A percentile compares a stretch with the other conserved stretches of the same genome.
Conservation (phyloP, 2,329 filamentous ascomycete genomes). For the Pyrenochaeta sp. region DNA sequence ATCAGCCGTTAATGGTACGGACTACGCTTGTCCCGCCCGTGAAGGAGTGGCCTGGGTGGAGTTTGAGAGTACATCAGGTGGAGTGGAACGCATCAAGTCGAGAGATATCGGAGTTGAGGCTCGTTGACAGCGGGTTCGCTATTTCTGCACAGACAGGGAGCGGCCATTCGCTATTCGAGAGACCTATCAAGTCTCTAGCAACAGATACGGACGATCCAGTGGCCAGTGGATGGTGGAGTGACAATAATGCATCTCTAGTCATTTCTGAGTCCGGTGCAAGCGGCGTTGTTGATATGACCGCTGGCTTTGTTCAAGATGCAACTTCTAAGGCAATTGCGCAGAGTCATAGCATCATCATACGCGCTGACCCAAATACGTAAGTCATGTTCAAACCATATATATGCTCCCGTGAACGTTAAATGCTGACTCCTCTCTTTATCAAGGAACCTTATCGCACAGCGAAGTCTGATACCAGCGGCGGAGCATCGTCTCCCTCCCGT, state of each 20-base stretch:
- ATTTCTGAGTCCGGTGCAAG: conserved; percentile 23
- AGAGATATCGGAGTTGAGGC: neutral
- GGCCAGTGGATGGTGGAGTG: conserved; percentile 18
- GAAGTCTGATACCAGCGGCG: conserved; percentile 20
- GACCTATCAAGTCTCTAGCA: neutral
- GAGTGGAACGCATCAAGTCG: neutral
- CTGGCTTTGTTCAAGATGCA: neutral
- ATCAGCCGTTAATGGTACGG: conserved; percentile 2
- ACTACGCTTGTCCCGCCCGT: conserved; percentile 16
- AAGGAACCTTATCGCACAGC: conserved; percentile 22
- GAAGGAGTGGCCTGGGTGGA: conserved; percentile 21
- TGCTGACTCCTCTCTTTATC: neutral
- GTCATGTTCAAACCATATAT: neutral
- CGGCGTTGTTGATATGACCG: conserved; percentile 20
- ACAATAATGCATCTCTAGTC: conserved; percentile 6
- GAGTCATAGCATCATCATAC: conserved; percentile 8
- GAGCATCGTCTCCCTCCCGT: neutral
- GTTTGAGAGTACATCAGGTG: conserved; percentile 21
- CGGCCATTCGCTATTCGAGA: conserved; percentile 23
- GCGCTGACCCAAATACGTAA: conserved; percentile 32
- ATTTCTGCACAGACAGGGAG: conserved; percentile 17
- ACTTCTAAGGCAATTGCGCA: neutral
- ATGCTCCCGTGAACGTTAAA: neutral
- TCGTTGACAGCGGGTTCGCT: conserved; percentile 26
- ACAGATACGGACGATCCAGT: too few relatives aligned